phyloP scores from a whole-genome alignment of 495 filamentous ascomycete genomes.

The Podospora didyma region DNA sequence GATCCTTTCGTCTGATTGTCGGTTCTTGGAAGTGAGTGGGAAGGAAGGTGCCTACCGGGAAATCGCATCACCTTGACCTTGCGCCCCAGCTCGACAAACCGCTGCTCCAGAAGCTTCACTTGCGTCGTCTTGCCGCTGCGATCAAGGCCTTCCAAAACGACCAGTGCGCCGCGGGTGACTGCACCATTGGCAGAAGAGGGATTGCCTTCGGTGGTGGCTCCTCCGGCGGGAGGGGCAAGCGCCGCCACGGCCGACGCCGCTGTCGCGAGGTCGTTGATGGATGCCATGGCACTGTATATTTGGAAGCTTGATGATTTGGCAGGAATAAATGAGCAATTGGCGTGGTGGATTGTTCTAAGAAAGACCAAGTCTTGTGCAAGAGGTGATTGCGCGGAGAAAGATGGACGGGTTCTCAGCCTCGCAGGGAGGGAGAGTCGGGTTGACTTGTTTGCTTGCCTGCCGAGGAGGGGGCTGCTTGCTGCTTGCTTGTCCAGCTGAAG shows the following conservation, averaged over 20 bases:
- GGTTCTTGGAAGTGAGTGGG: too few species aligned
- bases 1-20: neutral
- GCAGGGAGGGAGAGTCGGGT: too few species aligned
- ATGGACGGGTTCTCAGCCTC: too few species aligned
- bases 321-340: too few species aligned
- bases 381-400: too few species aligned
- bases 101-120: slow-evolving; percentile 65
- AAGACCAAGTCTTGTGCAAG: too few species aligned
- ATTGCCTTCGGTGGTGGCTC: neutral
- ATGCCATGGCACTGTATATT: slow-evolving; percentile 32
- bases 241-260: slow-evolving; percentile 37
- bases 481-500: too few species aligned
- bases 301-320: too few species aligned
- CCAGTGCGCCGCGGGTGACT: slow-evolving; percentile 61
- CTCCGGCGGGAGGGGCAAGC: slow-evolving; percentile 15
- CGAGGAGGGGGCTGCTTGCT: too few species aligned
- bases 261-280: slow-evolving; percentile 42
- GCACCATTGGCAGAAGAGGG: neutral
- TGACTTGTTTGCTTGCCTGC: too few species aligned
- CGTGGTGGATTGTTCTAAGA: too few species aligned
- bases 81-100: slow-evolving; percentile 56
- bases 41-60: slow-evolving; percentile 72
- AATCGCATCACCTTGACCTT: slow-evolving; percentile 76
- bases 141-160: slow-evolving; percentile 92
- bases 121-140: slow-evolving; percentile 95